phyloP scores from a whole-genome alignment of 441 rosid species.

The Adansonia grandidieri region DNA sequence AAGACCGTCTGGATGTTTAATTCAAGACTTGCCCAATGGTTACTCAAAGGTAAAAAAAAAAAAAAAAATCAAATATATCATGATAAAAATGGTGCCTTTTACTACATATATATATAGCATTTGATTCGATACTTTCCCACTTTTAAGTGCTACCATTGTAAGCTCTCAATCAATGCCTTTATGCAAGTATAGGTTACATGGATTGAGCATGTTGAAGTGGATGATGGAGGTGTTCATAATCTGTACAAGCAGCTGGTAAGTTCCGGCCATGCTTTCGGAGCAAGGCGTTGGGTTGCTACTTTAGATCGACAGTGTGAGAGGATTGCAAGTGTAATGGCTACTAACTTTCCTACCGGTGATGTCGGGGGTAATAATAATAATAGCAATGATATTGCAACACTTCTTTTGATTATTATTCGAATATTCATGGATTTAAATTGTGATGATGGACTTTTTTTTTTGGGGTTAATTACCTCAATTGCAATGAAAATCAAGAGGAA shows the following conservation, averaged over 20 bases:
- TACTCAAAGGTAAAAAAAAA: conserved; percentile 55
- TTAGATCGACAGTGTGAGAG: conserved; percentile 78
- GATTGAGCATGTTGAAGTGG: conserved; percentile 90
- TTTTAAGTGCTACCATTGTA: neutral
- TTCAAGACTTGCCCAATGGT: conserved; percentile 80
- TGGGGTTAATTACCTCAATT: too few relatives aligned
- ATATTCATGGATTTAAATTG: too few relatives aligned
- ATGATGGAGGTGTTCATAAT: conserved; percentile 61
- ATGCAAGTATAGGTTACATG: conserved; percentile 63
- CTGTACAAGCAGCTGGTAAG: conserved; percentile 61
- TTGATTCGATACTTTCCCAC: neutral
- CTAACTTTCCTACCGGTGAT: conserved; percentile 56
- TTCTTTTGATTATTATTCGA: neutral
- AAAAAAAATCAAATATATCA: too few relatives aligned
- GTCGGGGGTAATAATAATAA: conserved; percentile 45
- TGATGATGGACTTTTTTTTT: too few relatives aligned
- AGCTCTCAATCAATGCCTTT: neutral
- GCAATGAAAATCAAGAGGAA: too few relatives aligned
- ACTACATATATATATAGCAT: neutral
- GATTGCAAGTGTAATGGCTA: conserved; percentile 67
- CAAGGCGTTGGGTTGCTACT: conserved; percentile 87
- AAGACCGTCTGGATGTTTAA: conserved; percentile 87
- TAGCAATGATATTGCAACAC: neutral
- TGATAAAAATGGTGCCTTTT: too few relatives aligned
- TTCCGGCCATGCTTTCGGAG: conserved; percentile 80